Evolutionary conservation across 2,329 filamentous ascomycete genomes (phyloP).

Genomic region (Epichloe aotearoae): DNA sequence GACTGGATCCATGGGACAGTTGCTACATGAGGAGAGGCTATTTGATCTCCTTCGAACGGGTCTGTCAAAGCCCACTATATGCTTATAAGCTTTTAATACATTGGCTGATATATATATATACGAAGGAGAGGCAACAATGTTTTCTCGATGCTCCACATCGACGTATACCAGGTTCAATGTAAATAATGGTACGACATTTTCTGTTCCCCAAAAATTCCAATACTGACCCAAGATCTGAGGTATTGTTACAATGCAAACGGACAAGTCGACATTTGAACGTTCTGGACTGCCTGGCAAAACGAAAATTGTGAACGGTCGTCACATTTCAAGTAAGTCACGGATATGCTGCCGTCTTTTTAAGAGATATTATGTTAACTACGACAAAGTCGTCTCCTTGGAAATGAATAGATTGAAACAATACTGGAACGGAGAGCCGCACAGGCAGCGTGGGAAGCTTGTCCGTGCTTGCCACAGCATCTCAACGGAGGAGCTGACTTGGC

Average conservation of each 20-base stretch:
- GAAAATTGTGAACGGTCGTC: conserved; percentile 25
- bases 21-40: conserved; percentile 67
- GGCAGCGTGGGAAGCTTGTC: conserved; percentile 27
- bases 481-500: conserved; percentile 54
- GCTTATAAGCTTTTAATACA: neutral
- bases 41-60: conserved; percentile 73
- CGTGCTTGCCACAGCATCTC: conserved; percentile 73
- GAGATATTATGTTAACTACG: neutral
- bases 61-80: conserved; percentile 19
- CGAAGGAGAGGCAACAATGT: conserved; percentile 64
- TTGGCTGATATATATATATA: neutral
- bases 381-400: conserved; percentile 62
- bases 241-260: conserved; percentile 60
- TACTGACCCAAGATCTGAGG: conserved; percentile 30
- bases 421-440: neutral
- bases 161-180: conserved; percentile 63
- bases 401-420: conserved; percentile 62
- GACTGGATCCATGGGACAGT: conserved; percentile 55
- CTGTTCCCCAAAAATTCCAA: neutral
- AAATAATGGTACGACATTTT: conserved; percentile 41
- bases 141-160: conserved; percentile 62
- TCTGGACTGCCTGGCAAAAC: conserved; percentile 67
- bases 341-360: neutral
- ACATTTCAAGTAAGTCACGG: neutral
- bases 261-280: conserved; percentile 70